Base-by-base conservation (phyloP, 202 grass and related monocot species). In the Sporobolus alterniflorus region DNA sequence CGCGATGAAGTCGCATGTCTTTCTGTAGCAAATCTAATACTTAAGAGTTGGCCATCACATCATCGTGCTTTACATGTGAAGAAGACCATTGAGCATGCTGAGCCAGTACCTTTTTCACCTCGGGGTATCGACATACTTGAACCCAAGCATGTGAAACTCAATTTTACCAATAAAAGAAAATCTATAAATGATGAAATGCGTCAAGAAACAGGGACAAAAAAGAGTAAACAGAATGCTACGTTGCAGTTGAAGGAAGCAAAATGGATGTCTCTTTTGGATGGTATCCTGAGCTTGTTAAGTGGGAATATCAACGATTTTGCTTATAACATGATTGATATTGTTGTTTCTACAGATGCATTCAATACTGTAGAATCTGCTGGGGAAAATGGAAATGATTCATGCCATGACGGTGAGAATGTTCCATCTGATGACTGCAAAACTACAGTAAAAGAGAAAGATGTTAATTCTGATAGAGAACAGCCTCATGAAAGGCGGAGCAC, bases 31-130 rank as follows among this genome's bases (percentile, higher is more conserved):
- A 86, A 93, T 85, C 76, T 94, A 59, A 77, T 95, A 87, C 89
- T 95, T 66, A 81, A 82, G 60, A 92, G 90, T 84, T 98, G 96
- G 96, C 92, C 92, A 90, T 95, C 92, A 81, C 96, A 98, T 92
- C 85, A 88, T 79, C 90, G 91, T 69, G 96, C 96, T 81, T 91
- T 95, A 77, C 86, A 95, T 90, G 92, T 95, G 22, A 98, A 88
- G 82, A 87, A 93, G 42, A 84, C 87, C 61, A 95, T 98, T 54
- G 92, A 95, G 77, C 66, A 83, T 84, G 67, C 62, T 86, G 90
- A 89, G 68, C 83, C 77, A 8, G 71, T 92, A 56, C 84, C 92
- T 7, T 94, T 94, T 74, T 88, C 88, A 77, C 82, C 89, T 79
- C 83, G 82, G 32, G 92, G 96, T 82, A 79, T 98, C 64, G 96